Percentiles rank a stretch among this genome's conserved stretches.
These are phyloP conservation scores for Lecanicillium sp. DNA, from an alignment of 2,329 filamentous ascomycete genomes.

Conservation along the genomic window DNA sequence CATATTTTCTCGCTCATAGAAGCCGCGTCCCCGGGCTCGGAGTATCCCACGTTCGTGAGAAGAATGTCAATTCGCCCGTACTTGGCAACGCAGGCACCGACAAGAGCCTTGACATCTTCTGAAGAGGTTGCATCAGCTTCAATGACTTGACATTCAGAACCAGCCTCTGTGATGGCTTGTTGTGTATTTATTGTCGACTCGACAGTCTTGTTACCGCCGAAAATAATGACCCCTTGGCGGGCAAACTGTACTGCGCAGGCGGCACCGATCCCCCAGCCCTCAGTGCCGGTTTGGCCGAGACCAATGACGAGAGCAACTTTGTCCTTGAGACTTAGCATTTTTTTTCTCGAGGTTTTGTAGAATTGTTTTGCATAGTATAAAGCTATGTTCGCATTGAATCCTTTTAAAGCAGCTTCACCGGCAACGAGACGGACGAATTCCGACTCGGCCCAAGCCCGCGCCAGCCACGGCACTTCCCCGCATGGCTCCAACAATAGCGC, in stretches of 20 bases:
- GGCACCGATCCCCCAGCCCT: slow-evolving; percentile 43
- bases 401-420: too few species aligned
- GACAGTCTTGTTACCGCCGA: slow-evolving; percentile 40
- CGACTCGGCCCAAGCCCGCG: not conserved
- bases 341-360: too few species aligned
- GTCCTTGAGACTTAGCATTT: slow-evolving; percentile 29
- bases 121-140: slow-evolving; percentile 43
- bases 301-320: slow-evolving; percentile 38
- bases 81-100: slow-evolving; percentile 41
- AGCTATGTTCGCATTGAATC: too few species aligned
- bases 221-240: slow-evolving; percentile 37
- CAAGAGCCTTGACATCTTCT: slow-evolving; percentile 39
- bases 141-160: slow-evolving; percentile 29
- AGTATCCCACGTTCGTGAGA: slow-evolving; percentile 52
- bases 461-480: slow-evolving; percentile 2
- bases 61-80: slow-evolving; percentile 52
- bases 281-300: slow-evolving; percentile 32
- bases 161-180: slow-evolving; percentile 25
- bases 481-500: slow-evolving; percentile 1
- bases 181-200: slow-evolving; percentile 29
- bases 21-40: slow-evolving; percentile 42
- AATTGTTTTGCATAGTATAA: too few species aligned
- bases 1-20: slow-evolving; percentile 38
- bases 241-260: slow-evolving; percentile 39
- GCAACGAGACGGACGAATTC: not conserved